phyloP scores from a whole-genome alignment of 345 rosid genomes.

The Garcia nutans region DNA sequence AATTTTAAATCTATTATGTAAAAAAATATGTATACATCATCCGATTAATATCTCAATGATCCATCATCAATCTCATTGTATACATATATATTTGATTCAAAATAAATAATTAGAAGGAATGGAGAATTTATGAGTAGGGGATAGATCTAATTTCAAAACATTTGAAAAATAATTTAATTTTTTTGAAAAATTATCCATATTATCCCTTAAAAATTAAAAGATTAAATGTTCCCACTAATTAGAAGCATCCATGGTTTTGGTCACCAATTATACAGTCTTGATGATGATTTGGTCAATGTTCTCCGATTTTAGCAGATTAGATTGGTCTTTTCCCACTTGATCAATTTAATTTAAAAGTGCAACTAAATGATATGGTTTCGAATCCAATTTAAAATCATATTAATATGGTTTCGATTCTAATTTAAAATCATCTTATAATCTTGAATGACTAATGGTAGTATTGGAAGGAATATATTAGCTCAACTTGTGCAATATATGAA shows the following conservation, averaged over 20 bases:
- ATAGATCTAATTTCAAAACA: no score
- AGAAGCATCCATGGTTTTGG: not conserved
- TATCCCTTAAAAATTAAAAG: not conserved
- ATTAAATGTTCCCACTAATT: not conserved
- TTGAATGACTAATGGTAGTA: not conserved
- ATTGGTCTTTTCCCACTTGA: slow-evolving; percentile 10
- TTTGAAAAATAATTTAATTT: no score
- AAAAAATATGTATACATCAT: no score
- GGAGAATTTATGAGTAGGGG: no score
- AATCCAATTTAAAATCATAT: not conserved
- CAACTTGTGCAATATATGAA: slow-evolving; percentile 15
- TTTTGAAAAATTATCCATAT: no score
- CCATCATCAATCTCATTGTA: not conserved
- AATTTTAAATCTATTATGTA: no score
- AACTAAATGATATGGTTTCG: slow-evolving; percentile 3
- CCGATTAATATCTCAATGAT: no score
- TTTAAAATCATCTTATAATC: not conserved
- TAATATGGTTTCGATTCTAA: slow-evolving; percentile 7
- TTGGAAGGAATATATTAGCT: slow-evolving; percentile 5
- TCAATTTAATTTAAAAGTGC: not conserved
- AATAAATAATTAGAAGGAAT: no score
- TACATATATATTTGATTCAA: no score
- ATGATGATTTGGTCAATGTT: slow-evolving; percentile 14
- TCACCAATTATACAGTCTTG: not conserved
- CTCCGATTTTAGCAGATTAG: slow-evolving; percentile 9